These are phyloP conservation scores for Zymoseptoria pseudotritici DNA, from an alignment of 2,329 filamentous ascomycete species.

Conservation along the genomic window DNA sequence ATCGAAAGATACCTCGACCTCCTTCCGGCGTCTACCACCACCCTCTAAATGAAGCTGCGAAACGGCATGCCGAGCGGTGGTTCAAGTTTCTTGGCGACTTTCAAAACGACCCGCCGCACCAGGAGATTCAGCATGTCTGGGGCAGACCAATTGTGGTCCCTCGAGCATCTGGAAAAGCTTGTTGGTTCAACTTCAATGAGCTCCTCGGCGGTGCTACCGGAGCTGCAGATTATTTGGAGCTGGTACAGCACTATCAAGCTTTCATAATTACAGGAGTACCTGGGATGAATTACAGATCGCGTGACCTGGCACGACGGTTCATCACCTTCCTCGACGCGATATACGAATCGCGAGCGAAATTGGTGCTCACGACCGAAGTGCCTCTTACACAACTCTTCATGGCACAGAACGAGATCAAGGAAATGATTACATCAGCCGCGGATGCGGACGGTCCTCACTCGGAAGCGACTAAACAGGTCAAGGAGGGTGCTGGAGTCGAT, in stretches of 20 bases:
- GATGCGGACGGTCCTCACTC: slow-evolving; percentile 17
- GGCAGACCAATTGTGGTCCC: slow-evolving; percentile 84
- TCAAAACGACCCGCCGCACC: slow-evolving; percentile 64
- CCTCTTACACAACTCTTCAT: slow-evolving; percentile 76
- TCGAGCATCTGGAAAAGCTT: slow-evolving; percentile 75
- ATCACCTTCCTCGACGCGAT: slow-evolving; percentile 75
- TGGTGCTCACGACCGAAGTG: slow-evolving; percentile 84
- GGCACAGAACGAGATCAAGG: slow-evolving; percentile 34
- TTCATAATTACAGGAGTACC: slow-evolving; percentile 90
- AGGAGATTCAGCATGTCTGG: slow-evolving; percentile 80
- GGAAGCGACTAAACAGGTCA: slow-evolving; percentile 21
- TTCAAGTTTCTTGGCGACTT: slow-evolving; percentile 89
- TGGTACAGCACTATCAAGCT: slow-evolving; percentile 81
- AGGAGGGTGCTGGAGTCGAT: slow-evolving; percentile 44
- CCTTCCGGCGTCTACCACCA: slow-evolving; percentile 92
- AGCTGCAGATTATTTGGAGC: slow-evolving; percentile 89
- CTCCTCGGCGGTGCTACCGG: slow-evolving; percentile 82
- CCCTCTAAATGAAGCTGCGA: slow-evolving; percentile 69
- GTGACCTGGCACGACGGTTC: slow-evolving; percentile 84
- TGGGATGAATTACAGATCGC: slow-evolving; percentile 77
- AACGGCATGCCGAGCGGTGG: slow-evolving; percentile 85
- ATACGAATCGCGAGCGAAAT: slow-evolving; percentile 86
- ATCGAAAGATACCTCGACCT: slow-evolving; percentile 90
- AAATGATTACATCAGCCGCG: slow-evolving; percentile 36
- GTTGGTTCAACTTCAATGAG: slow-evolving; percentile 88